A percentile compares a stretch with the other conserved stretches of the same genome.
These are phyloP conservation scores for Trichocomaceae sp. DNA, from an alignment of 2,329 filamentous ascomycete species.

Conservation along the genomic window DNA sequence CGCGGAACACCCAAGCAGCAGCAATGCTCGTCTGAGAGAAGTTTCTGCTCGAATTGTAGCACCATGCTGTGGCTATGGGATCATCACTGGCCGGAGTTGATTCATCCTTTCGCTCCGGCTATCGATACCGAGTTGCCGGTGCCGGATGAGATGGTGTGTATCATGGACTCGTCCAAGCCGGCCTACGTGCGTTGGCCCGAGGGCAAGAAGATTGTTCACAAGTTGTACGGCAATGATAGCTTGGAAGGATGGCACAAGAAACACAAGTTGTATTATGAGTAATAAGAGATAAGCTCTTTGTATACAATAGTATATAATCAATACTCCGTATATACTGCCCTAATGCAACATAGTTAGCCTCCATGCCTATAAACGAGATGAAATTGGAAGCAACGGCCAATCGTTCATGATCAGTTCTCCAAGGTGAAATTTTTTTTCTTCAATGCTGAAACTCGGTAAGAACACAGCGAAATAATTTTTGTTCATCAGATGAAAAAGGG, in stretches of 20 bases:
- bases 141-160: conserved; percentile 44
- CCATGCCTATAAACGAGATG: not conserved
- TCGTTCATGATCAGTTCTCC: conserved; percentile 52
- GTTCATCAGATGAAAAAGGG: conserved; percentile 43
- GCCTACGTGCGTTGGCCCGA: conserved; percentile 44
- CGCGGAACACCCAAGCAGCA: conserved; percentile 36
- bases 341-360: conserved; percentile 19
- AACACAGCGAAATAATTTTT: conserved; percentile 59
- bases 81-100: conserved; percentile 42
- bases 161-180: conserved; percentile 40
- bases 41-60: conserved; percentile 44
- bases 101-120: conserved; percentile 46
- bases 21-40: conserved; percentile 39
- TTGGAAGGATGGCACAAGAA: conserved; percentile 44
- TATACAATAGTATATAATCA: not conserved
- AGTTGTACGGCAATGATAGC: conserved; percentile 34
- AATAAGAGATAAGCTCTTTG: conserved; percentile 15
- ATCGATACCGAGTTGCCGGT: conserved; percentile 43
- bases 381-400: not conserved
- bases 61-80: conserved; percentile 46
- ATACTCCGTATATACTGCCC: not conserved
- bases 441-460: conserved; percentile 54
- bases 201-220: conserved; percentile 40
- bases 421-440: conserved; percentile 56
- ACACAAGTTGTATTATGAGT: conserved; percentile 31